These are phyloP conservation scores for Spiraea crenata DNA, from an alignment of 331 rosid species.

Conservation along the genomic window DNA sequence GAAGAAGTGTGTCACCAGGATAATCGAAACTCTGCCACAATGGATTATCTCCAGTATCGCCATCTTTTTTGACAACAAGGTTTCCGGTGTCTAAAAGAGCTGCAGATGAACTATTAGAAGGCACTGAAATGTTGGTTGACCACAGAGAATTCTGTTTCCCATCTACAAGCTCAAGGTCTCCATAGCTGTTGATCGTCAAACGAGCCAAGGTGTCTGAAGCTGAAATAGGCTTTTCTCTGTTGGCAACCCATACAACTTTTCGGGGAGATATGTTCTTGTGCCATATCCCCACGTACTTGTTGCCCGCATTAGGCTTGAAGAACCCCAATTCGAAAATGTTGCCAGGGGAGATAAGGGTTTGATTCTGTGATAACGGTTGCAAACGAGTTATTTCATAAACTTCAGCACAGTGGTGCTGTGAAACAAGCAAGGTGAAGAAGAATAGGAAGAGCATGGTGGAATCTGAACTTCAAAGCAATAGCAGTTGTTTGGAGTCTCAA, in stretches of 20 bases:
- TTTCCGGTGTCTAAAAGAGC: constrained; percentile 16
- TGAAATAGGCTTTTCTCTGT: background rate
- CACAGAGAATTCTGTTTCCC: background rate
- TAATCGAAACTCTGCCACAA: constrained; percentile 18
- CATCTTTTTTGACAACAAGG: constrained; percentile 1
- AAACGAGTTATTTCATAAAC: background rate
- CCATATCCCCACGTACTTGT: background rate
- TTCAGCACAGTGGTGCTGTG: background rate
- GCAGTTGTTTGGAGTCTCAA: too few species aligned
- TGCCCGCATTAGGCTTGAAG: background rate
- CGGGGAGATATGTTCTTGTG: background rate
- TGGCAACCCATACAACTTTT: background rate
- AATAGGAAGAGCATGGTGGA: background rate
- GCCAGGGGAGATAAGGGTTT: background rate
- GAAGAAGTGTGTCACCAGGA: constrained; percentile 9
- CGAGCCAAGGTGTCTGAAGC: background rate
- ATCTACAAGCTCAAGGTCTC: background rate
- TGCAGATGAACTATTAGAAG: constrained; percentile 15
- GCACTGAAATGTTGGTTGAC: background rate
- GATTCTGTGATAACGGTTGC: background rate
- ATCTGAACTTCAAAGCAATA: too few species aligned
- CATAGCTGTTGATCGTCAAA: background rate
- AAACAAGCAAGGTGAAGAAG: background rate
- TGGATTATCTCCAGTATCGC: background rate
- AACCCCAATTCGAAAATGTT: background rate